These are phyloP conservation scores for Scleromitrula shiraiana DNA, from an alignment of 2,329 filamentous ascomycete genomes.

Conservation along the genomic window DNA sequence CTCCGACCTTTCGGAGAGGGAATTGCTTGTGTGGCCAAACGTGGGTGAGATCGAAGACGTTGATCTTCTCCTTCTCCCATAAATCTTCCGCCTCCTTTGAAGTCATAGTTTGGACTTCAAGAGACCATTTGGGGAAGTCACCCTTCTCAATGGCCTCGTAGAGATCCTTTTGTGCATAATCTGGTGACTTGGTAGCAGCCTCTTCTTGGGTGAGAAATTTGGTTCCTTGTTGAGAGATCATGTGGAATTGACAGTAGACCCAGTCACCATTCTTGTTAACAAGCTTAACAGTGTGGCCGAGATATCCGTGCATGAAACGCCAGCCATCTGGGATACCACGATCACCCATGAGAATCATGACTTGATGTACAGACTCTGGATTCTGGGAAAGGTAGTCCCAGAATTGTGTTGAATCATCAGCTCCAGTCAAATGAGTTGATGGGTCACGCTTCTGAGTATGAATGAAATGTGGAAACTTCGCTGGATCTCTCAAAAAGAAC, in stretches of 20 bases:
- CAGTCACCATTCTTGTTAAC: slow-evolving; percentile 45
- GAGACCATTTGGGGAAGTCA: slow-evolving; percentile 46
- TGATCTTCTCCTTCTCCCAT: slow-evolving; percentile 31
- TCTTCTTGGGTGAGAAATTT: slow-evolving; percentile 45
- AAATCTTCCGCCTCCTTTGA: slow-evolving; percentile 44
- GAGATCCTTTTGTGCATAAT: slow-evolving; percentile 44
- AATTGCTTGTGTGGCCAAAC: slow-evolving; percentile 41
- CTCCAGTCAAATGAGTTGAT: slow-evolving; percentile 55
- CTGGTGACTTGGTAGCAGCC: slow-evolving; percentile 35
- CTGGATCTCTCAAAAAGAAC: slow-evolving; percentile 67
- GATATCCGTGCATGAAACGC: slow-evolving; percentile 47
- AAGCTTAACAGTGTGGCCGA: slow-evolving; percentile 47
- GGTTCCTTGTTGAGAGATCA: slow-evolving; percentile 44
- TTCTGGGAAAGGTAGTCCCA: slow-evolving; percentile 30
- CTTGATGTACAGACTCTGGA: slow-evolving; percentile 47
- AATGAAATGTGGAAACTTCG: slow-evolving; percentile 67
- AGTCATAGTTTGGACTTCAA: slow-evolving; percentile 45
- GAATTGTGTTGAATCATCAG: slow-evolving; percentile 43
- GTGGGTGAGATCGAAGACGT: slow-evolving; percentile 47
- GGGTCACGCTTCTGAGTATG: slow-evolving; percentile 71
- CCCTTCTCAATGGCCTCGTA: slow-evolving; percentile 45
- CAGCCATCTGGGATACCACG: slow-evolving; percentile 47
- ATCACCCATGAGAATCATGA: slow-evolving; percentile 52
- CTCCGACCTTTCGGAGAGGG: slow-evolving; percentile 42
- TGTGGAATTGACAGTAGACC: slow-evolving; percentile 46